phyloP scores from a whole-genome alignment of 176 grass and related monocot genomes.

The Phoenix dactylifera region DNA sequence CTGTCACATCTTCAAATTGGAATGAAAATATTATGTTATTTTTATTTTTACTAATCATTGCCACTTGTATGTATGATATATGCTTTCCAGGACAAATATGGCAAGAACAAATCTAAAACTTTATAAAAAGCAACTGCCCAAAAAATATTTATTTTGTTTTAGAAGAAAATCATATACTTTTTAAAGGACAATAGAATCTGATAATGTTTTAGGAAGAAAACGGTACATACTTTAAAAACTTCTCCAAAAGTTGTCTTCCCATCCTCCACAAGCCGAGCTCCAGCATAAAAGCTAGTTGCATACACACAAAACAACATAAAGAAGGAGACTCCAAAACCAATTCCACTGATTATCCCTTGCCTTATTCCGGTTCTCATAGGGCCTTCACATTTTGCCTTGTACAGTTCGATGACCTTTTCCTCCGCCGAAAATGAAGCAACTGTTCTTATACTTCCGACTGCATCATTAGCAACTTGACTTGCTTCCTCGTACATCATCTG shows the following conservation, averaged over 20 bases:
- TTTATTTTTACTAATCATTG: too few relatives aligned
- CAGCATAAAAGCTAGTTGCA: conserved; percentile 90
- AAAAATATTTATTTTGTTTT: too few relatives aligned
- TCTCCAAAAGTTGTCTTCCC: conserved; percentile 74
- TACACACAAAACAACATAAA: conserved; percentile 91
- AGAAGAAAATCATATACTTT: too few relatives aligned
- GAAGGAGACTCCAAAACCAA: conserved; percentile 88
- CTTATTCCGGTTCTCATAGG: conserved; percentile 67
- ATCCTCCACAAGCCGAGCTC: conserved; percentile 73
- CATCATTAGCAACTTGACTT: conserved; percentile 91
- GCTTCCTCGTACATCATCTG: conserved; percentile 96
- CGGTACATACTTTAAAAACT: conserved; percentile 69
- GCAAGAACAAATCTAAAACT: too few relatives aligned
- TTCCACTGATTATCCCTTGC: conserved; percentile 75
- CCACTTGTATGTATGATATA: too few relatives aligned
- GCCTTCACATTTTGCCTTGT: conserved; percentile 81
- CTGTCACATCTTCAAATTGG: too few relatives aligned
- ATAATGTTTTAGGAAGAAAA: conserved; percentile 1
- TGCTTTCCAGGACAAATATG: too few relatives aligned
- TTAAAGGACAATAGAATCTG: too few relatives aligned
- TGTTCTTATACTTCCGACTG: conserved; percentile 81
- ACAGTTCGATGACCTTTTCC: conserved; percentile 82
- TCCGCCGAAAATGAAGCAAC: conserved; percentile 78
- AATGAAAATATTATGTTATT: too few relatives aligned
- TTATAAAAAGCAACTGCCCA: too few relatives aligned